Evolutionary conservation across 164 flowering plant species (phyloP).

Genomic region (Euptelea pleiosperma): DNA sequence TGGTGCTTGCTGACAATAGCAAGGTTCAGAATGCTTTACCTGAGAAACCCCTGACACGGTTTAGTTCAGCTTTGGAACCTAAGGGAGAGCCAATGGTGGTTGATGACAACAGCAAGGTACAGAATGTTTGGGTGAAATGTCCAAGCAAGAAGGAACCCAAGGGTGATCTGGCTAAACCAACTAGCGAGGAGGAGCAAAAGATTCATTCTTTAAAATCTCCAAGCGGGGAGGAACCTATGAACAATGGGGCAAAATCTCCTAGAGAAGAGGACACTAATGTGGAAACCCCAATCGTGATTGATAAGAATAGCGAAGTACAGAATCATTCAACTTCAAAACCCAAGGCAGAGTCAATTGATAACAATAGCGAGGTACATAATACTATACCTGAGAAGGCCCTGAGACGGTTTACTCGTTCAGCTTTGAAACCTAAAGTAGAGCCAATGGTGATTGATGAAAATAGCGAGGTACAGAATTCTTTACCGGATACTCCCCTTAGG

Average conservation of each 20-base stretch:
- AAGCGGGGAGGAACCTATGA: neutral
- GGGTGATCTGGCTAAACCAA: neutral
- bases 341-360: neutral
- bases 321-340: slow-evolving; percentile 16
- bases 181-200: neutral
- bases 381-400: neutral
- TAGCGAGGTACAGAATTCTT: neutral
- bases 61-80: no score
- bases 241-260: neutral
- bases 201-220: no score
- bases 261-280: neutral
- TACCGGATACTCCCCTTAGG: slow-evolving; percentile 4
- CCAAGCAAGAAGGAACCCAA: no score
- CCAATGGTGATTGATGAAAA: neutral
- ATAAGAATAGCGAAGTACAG: neutral
- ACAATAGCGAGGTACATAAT: neutral
- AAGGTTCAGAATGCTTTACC: slow-evolving; percentile 5
- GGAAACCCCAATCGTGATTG: neutral
- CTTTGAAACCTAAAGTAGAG: slow-evolving; percentile 1
- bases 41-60: no score
- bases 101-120: no score
- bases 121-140: neutral
- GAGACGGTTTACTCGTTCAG: slow-evolving; percentile 2
- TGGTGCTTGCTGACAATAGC: slow-evolving; percentile 2
- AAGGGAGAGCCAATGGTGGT: no score